A percentile compares a stretch with the other conserved stretches of the same genome.
phyloP scores from a whole-genome alignment of 495 filamentous ascomycete species.

The Talaromyces proteolyticus region DNA sequence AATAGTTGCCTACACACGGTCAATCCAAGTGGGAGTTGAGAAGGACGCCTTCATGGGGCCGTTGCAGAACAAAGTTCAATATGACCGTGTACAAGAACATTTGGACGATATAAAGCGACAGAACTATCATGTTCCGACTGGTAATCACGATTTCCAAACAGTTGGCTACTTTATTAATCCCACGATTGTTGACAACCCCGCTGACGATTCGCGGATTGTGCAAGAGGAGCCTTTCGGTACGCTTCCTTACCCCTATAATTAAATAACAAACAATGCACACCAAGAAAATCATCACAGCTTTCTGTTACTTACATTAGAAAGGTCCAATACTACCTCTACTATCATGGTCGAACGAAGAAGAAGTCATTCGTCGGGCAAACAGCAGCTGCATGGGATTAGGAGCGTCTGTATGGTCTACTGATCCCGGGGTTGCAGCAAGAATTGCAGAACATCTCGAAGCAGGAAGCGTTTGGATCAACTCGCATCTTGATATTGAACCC shows the following conservation, averaged over 20 bases:
- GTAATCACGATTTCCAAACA: conserved; percentile 39
- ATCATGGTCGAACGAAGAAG: conserved; percentile 49
- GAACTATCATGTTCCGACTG: too few relatives aligned
- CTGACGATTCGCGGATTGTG: conserved; percentile 42
- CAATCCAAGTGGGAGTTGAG: conserved; percentile 35
- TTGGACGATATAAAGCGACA: conserved; percentile 34
- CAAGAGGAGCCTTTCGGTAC: conserved; percentile 40
- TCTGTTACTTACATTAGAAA: conserved; percentile 15
- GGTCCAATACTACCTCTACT: conserved; percentile 52
- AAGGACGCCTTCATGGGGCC: conserved; percentile 44
- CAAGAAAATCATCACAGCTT: conserved; percentile 9
- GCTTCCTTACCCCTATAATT: too few relatives aligned
- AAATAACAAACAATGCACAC: too few relatives aligned
- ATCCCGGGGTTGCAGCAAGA: too few relatives aligned
- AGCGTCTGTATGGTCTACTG: conserved; percentile 52
- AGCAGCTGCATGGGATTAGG: conserved; percentile 49
- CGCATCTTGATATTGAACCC: too few relatives aligned
- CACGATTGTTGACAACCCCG: conserved; percentile 55
- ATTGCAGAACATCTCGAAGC: too few relatives aligned
- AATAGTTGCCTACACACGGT: conserved; percentile 50
- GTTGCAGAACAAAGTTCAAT: conserved; percentile 56
- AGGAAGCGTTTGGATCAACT: too few relatives aligned
- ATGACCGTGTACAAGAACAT: conserved; percentile 42
- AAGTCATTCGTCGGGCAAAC: conserved; percentile 53
- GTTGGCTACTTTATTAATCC: conserved; percentile 52